Percentiles rank a stretch among this genome's conserved stretches.
Evolutionary conservation across 257 asterid species (phyloP).

Genomic region (Ligustrum vulgare): DNA sequence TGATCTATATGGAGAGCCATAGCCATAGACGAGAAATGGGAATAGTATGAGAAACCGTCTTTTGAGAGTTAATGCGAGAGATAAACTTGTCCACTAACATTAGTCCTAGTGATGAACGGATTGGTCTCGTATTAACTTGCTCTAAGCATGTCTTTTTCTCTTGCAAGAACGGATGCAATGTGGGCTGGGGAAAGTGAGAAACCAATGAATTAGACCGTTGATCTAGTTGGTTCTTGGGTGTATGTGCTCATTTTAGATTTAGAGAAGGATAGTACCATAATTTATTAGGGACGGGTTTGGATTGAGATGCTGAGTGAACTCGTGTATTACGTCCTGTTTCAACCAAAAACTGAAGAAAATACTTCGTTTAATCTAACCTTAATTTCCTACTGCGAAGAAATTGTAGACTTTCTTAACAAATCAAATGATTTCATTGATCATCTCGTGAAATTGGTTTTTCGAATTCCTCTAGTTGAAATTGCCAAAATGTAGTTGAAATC

Average conservation of each 20-base stretch:
- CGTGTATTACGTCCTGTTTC: background rate
- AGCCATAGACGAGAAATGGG: background rate
- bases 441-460: background rate
- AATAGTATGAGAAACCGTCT: background rate
- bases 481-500: background rate
- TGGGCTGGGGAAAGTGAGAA: background rate
- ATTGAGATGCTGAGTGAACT: background rate
- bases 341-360: too few species aligned
- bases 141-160: background rate
- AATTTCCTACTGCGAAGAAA: too few species aligned
- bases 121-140: background rate
- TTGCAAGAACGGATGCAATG: background rate
- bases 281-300: background rate
- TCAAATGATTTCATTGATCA: background rate
- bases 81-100: constrained; percentile 4
- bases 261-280: background rate
- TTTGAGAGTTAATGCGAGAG: background rate
- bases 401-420: too few species aligned
- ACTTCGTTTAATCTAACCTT: too few species aligned
- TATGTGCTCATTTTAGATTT: background rate
- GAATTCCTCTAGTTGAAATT: background rate
- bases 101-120: background rate
- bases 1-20: background rate
- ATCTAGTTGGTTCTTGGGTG: background rate
- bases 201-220: background rate